These are phyloP conservation scores for Metschnikowia colocasiae DNA, from an alignment of 805 yeast species.

Conservation along the genomic window DNA sequence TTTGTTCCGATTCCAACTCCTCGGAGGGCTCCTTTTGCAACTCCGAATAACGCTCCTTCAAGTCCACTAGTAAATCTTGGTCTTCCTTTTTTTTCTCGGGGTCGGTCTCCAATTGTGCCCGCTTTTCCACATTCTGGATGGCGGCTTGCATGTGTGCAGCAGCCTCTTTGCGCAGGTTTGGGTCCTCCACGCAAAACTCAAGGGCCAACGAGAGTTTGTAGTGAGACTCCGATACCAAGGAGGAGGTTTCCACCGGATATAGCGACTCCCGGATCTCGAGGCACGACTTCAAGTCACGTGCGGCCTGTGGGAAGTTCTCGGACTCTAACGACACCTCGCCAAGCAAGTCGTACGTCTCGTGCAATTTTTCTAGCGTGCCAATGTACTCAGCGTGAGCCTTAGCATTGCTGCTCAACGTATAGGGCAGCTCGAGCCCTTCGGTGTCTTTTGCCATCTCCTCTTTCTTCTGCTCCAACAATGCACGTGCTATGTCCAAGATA, in stretches of 20 bases:
- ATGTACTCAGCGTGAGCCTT: constrained; percentile 33
- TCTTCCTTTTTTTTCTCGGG: constrained; percentile 37
- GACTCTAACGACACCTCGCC: constrained; percentile 91
- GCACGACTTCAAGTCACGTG: constrained; percentile 59
- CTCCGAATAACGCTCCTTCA: constrained; percentile 54
- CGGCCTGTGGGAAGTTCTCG: constrained; percentile 80
- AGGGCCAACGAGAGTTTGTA: constrained; percentile 76
- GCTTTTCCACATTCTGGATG: constrained; percentile 35
- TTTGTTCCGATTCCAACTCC: constrained; percentile 47
- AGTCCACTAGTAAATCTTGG: constrained; percentile 51
- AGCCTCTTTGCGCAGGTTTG: constrained; percentile 45
- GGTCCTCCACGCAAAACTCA: constrained; percentile 63
- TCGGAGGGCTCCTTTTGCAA: constrained; percentile 49
- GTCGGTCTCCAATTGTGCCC: constrained; percentile 40
- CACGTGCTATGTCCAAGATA: constrained; percentile 71
- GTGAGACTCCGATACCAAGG: constrained; percentile 71
- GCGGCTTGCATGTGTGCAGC: constrained; percentile 54
- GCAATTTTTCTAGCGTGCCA: constrained; percentile 48
- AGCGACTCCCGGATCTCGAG: constrained; percentile 52
- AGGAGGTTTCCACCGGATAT: constrained; percentile 45
- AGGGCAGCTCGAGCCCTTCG: constrained; percentile 21
- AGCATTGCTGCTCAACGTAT: constrained; percentile 27
- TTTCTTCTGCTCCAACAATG: constrained; percentile 51
- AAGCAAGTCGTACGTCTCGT: constrained; percentile 71
- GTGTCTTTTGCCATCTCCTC: constrained; percentile 18